A percentile compares a stretch with the other conserved stretches of the same genome.
Evolutionary conservation across 352 stramenopile genomes (phyloP).

Genomic region (Globisporangium paroecandrum): DNA sequence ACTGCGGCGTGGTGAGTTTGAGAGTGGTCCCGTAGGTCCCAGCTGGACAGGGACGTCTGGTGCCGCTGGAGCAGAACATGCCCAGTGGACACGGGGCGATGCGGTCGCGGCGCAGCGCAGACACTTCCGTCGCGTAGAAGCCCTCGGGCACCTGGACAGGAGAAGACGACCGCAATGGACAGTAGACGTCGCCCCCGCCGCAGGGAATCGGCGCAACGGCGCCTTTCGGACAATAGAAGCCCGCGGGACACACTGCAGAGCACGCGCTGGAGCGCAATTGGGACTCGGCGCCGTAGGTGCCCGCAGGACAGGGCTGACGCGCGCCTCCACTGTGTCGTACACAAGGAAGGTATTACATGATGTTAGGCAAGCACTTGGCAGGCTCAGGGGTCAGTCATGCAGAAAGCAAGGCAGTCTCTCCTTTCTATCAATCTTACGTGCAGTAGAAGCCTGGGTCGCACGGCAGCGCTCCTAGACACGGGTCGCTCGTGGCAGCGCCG

Average conservation of each 20-base stretch:
- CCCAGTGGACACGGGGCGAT: slow-evolving; percentile 43
- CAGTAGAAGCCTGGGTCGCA: slow-evolving; percentile 60
- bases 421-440: slow-evolving; percentile 32
- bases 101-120: slow-evolving; percentile 22
- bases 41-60: slow-evolving; percentile 36
- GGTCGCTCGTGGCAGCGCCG: slow-evolving; percentile 32
- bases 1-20: slow-evolving; percentile 27
- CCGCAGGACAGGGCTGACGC: slow-evolving; percentile 43
- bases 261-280: slow-evolving; percentile 41
- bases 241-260: slow-evolving; percentile 53
- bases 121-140: slow-evolving; percentile 44
- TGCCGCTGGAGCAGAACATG: slow-evolving; percentile 56
- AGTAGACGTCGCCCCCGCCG: slow-evolving; percentile 43
- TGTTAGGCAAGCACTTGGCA: background rate
- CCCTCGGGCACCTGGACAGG: slow-evolving; percentile 28
- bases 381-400: too few species aligned
- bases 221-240: slow-evolving; percentile 56
- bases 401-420: too few species aligned
- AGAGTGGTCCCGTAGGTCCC: slow-evolving; percentile 42
- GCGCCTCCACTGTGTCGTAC: slow-evolving; percentile 26
- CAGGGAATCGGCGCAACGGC: slow-evolving; percentile 39
- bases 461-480: slow-evolving; percentile 33
- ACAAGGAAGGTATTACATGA: background rate
- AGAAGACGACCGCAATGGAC: slow-evolving; percentile 40
- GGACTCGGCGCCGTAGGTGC: slow-evolving; percentile 50